phyloP scores from a whole-genome alignment of 2,329 filamentous ascomycete species.

The Hypoxylon sp. region DNA sequence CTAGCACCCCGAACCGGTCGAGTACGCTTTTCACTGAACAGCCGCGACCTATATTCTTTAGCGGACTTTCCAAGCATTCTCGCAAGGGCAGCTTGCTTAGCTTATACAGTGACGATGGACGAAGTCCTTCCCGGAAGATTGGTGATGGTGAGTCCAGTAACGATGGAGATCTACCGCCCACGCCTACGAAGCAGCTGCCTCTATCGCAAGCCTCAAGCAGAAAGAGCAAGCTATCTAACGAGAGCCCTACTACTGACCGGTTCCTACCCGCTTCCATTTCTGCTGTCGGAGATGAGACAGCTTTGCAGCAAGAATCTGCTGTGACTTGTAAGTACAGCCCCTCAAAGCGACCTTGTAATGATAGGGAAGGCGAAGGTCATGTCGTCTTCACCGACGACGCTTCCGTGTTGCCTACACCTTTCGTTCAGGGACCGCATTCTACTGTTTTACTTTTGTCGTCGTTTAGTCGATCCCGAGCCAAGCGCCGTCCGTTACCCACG shows the following conservation, averaged over 20 bases:
- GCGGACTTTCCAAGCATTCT: constrained; percentile 62
- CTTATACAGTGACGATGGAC: constrained; percentile 79
- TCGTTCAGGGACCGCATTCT: constrained; percentile 51
- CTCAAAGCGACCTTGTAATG: constrained; percentile 40
- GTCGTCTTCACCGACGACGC: constrained; percentile 33
- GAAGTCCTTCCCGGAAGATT: constrained; percentile 63
- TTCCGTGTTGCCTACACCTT: constrained; percentile 50
- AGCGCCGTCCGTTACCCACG: constrained; percentile 50
- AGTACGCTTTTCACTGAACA: constrained; percentile 65
- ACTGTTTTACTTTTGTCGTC: constrained; percentile 54
- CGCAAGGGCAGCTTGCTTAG: constrained; percentile 80
- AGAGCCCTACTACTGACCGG: constrained; percentile 62
- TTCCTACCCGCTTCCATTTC: constrained; percentile 58
- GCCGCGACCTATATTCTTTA: constrained; percentile 75
- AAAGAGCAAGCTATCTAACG: constrained; percentile 55
- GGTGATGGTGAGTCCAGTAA: constrained; percentile 49
- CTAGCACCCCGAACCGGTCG: constrained; percentile 62
- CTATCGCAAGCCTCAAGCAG: constrained; percentile 53
- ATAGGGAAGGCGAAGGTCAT: constrained; percentile 34
- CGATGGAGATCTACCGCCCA: constrained; percentile 86
- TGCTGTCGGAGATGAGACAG: constrained; percentile 49
- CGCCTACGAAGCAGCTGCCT: constrained; percentile 82
- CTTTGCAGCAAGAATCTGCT: constrained; percentile 44
- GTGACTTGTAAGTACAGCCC: constrained; percentile 59
- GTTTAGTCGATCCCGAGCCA: constrained; percentile 53